Evolutionary conservation across 1,284 basidiomycete species (phyloP).

Genomic region (Cryptococcus sp.): DNA sequence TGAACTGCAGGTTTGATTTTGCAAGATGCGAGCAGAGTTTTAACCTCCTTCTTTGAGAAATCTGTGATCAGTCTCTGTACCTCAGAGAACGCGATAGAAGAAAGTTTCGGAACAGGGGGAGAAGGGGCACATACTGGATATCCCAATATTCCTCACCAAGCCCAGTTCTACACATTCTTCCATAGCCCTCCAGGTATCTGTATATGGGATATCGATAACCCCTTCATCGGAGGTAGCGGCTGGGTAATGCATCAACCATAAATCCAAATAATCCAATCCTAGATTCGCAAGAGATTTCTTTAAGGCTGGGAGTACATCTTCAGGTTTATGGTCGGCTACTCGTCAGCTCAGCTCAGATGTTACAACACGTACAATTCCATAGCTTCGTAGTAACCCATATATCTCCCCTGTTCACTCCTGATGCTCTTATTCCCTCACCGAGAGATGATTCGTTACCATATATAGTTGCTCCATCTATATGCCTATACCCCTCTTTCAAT

Average conservation of each 20-base stretch:
- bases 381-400: constrained; percentile 74
- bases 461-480: constrained; percentile 69
- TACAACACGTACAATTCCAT: constrained; percentile 11
- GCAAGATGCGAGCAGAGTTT: constrained; percentile 8
- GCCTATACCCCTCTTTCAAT: constrained; percentile 53
- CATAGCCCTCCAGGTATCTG: constrained; percentile 25
- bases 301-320: constrained; percentile 15
- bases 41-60: constrained; percentile 16
- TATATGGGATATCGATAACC: constrained; percentile 17
- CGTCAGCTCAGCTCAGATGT: background rate
- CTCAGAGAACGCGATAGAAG: background rate
- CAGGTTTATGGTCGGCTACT: constrained; percentile 13
- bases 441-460: constrained; percentile 72
- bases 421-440: constrained; percentile 62
- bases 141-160: constrained; percentile 16
- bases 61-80: constrained; percentile 5
- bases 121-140: constrained; percentile 11
- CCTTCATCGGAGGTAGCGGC: constrained; percentile 7
- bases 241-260: constrained; percentile 64
- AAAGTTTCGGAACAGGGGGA: background rate
- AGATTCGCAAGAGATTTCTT: constrained; percentile 56
- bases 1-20: constrained; percentile 55
- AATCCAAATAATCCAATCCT: constrained; percentile 66
- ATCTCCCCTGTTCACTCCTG: constrained; percentile 69
- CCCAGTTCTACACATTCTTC: constrained; percentile 23